phyloP scores from a whole-genome alignment of 306 rosid species.

The Rosa lucieae region DNA sequence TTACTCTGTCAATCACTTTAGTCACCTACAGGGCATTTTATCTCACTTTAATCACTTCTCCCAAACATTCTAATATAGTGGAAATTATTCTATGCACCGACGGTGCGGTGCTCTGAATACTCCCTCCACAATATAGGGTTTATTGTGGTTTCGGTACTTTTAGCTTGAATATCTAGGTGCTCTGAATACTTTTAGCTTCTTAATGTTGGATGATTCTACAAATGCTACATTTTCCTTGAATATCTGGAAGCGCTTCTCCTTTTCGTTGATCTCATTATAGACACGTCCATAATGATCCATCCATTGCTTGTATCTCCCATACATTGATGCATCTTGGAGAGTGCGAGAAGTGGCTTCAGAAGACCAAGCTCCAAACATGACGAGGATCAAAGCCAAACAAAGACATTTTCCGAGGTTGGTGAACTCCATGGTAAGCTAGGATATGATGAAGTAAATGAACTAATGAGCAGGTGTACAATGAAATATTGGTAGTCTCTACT shows the following conservation, averaged over 20 bases:
- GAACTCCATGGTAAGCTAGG: background rate
- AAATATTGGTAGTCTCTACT: background rate
- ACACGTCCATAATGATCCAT: background rate
- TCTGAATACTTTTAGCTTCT: too few relatives aligned
- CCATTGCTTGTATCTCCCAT: background rate
- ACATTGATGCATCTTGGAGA: constrained; percentile 6
- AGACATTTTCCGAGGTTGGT: background rate
- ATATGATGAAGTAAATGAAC: background rate
- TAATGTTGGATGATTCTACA: constrained; percentile 1
- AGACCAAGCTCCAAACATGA: background rate
- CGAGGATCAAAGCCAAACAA: background rate
- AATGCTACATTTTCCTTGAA: background rate
- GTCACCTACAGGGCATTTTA: too few relatives aligned
- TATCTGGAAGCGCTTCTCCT: background rate
- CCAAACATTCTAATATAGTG: too few relatives aligned
- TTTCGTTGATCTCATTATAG: background rate
- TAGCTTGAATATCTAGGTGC: too few relatives aligned
- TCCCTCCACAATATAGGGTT: too few relatives aligned
- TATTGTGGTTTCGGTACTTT: too few relatives aligned
- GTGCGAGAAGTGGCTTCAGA: constrained; percentile 2
- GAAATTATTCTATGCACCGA: too few relatives aligned
- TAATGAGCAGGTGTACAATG: background rate
- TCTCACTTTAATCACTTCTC: too few relatives aligned
- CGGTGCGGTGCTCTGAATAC: too few relatives aligned
- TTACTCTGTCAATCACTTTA: too few relatives aligned